A percentile compares a stretch with the other conserved stretches of the same genome.
These are phyloP conservation scores for Phytophthora idaei DNA, from an alignment of 352 stramenopile genomes.

Conservation along the genomic window DNA sequence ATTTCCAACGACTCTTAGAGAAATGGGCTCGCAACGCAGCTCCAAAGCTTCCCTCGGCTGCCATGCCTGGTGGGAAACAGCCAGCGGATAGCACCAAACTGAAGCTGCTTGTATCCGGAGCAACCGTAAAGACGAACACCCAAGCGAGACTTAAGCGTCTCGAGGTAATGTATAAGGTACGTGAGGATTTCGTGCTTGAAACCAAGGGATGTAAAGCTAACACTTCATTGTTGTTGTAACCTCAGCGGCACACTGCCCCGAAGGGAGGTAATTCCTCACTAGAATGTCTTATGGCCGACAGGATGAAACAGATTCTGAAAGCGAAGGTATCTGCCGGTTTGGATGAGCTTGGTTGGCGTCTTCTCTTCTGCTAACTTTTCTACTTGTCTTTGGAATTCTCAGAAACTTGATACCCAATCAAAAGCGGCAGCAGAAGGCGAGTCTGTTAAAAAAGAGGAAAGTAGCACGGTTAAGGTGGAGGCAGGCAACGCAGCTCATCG, in stretches of 20 bases:
- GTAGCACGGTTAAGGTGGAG: constrained; percentile 12
- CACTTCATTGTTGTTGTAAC: constrained; percentile 3
- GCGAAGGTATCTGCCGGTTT: constrained; percentile 40
- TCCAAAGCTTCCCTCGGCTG: constrained; percentile 32
- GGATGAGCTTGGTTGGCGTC: background rate
- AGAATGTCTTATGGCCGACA: constrained; percentile 49
- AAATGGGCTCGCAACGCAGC: constrained; percentile 62
- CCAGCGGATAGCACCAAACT: constrained; percentile 24
- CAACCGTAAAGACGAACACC: constrained; percentile 49
- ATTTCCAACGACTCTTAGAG: constrained; percentile 68
- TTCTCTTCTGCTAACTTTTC: background rate
- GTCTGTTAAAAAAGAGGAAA: constrained; percentile 24
- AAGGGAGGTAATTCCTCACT: constrained; percentile 41
- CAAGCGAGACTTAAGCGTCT: constrained; percentile 63
- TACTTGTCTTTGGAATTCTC: background rate
- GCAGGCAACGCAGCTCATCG: constrained; percentile 9
- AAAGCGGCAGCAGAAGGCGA: constrained; percentile 15
- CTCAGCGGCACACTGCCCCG: constrained; percentile 39
- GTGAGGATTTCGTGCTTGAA: constrained; percentile 9
- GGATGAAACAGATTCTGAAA: constrained; percentile 51
- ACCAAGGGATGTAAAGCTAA: background rate
- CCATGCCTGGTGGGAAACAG: constrained; percentile 18
- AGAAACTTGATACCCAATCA: constrained; percentile 28
- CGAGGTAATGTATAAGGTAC: constrained; percentile 72
- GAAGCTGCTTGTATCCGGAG: constrained; percentile 60